Evolutionary conservation across 129 eudicot genomes (phyloP), one percentile per base, ranked within the genome.

Genomic region (Chrysanthemum lavandulifolium): DNA sequence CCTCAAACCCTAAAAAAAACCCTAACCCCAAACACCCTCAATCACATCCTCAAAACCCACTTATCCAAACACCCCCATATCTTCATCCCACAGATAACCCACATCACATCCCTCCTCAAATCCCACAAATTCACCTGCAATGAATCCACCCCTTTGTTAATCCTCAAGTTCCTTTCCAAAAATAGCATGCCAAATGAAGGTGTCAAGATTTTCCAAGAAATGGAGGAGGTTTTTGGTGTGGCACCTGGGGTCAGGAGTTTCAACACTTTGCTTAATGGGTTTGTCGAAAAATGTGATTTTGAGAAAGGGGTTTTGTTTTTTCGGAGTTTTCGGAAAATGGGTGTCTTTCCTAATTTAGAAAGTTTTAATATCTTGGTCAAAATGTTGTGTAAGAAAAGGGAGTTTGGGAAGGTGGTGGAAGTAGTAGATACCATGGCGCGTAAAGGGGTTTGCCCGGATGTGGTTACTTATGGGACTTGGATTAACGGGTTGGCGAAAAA

Each of bases 211-310:
- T 90, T 94, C 67, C 82, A 86, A 53, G 82, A 69, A 54, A 94
- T 94, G 96, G 69, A 2, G 16, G 68, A 84, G 7, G 52, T 84
- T 29, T 94, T 90, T 47, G 97, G 51, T 90, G 97, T 33, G 78
- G 76, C 10, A 4, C 98, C 98, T 0, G 92, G 97, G 61, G 58
- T 89, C 10, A 70, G 89, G 76, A 86, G 91, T 16, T 90, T 75
- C 70, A 94, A 94, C 70, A 73, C 86, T 45, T 6, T 94, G 67
- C 72, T 90, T 21, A 90, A 90, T 66, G 87, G 86, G 0, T 90
- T 87, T 62, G 89, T 75, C 15, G 84, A 73, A 19, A 57, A 84
- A 10, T 69, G 69, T 71, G 84, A 84, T 58, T 78, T 78, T 68
- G 69, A 65, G 10, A 80, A 69, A 25, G 97, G 91, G 15, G 89